A percentile compares a stretch with the other conserved stretches of the same genome.
Conservation (phyloP, 352 stramenopile genomes). For the Globisporangium barbulae region DNA sequence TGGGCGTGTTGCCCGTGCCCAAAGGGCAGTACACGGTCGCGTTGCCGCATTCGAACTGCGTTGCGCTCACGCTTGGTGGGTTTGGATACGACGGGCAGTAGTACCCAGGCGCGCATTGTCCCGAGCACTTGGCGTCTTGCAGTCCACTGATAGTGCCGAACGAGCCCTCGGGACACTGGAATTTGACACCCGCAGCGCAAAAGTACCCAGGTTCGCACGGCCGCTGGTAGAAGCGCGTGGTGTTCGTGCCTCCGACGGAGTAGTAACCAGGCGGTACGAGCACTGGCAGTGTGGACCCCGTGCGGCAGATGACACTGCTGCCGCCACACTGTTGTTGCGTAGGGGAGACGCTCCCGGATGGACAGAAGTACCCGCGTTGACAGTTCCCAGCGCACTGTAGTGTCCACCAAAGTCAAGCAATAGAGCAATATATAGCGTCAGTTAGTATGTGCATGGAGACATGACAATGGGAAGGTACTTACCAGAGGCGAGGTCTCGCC, state of each 20-base stretch:
- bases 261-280: conserved; percentile 60
- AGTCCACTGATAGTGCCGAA: conserved; percentile 56
- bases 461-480: neutral
- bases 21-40: conserved; percentile 54
- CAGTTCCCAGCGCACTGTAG: conserved; percentile 58
- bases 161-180: conserved; percentile 68
- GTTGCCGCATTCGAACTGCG: conserved; percentile 47
- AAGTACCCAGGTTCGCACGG: conserved; percentile 74
- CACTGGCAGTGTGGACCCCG: conserved; percentile 33
- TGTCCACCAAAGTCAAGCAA: neutral
- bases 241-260: conserved; percentile 49
- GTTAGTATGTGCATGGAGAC: neutral
- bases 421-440: neutral
- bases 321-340: conserved; percentile 44
- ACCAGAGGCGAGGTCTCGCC: conserved; percentile 38
- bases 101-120: conserved; percentile 55
- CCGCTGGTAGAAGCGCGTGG: conserved; percentile 55
- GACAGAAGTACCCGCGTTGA: conserved; percentile 65
- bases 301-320: conserved; percentile 45
- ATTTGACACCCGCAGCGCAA: conserved; percentile 59
- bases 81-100: conserved; percentile 67
- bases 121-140: conserved; percentile 43
- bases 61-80: conserved; percentile 34
- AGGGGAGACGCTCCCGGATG: conserved; percentile 36
- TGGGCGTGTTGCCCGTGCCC: conserved; percentile 48